Conservation (phyloP, 371 early-diverging fungal species). For the Blakeslea trispora region DNA sequence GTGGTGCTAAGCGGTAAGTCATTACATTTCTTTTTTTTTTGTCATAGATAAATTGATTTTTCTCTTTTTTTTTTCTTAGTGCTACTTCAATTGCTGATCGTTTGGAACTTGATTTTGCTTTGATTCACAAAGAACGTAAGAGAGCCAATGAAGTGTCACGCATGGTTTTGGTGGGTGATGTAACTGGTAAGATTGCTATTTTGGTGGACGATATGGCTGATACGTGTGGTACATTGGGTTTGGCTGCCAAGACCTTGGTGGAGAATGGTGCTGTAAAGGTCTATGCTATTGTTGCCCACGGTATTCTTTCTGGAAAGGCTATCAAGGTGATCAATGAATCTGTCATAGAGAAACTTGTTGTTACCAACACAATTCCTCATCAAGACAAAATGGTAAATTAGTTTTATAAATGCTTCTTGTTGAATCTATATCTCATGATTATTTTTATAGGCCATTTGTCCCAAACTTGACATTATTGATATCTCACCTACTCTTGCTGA, state of each 20-base stretch:
- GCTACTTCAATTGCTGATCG: conserved; percentile 95
- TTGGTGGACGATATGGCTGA: conserved; percentile 98
- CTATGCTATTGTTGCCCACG: conserved; percentile 95
- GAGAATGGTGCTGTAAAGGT: conserved; percentile 89
- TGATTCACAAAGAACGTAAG: conserved; percentile 97
- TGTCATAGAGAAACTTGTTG: conserved; percentile 77
- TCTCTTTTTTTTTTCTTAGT: too few species aligned
- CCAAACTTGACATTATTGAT: conserved; percentile 91
- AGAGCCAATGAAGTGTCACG: conserved; percentile 93
- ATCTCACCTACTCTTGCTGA: conserved; percentile 92
- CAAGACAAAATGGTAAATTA: conserved; percentile 71
- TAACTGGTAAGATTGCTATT: conserved; percentile 85
- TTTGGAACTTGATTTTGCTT: conserved; percentile 93
- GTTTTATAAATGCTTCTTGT: not conserved
- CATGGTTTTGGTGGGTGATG: conserved; percentile 97
- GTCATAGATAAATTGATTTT: not conserved
- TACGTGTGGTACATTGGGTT: conserved; percentile 92
- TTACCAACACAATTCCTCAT: conserved; percentile 94
- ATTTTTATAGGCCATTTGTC: conserved; percentile 59
- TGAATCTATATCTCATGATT: too few species aligned
- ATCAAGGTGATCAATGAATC: conserved; percentile 86
- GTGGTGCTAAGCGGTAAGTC: conserved; percentile 80
- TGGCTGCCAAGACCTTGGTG: conserved; percentile 88
- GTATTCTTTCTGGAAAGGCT: conserved; percentile 90
- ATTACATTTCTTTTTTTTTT: conserved; percentile 4